Percentiles rank a stretch among this genome's conserved stretches.
These are phyloP conservation scores for Didymella lethalis DNA, from an alignment of 2,329 filamentous ascomycete genomes.

Conservation along the genomic window DNA sequence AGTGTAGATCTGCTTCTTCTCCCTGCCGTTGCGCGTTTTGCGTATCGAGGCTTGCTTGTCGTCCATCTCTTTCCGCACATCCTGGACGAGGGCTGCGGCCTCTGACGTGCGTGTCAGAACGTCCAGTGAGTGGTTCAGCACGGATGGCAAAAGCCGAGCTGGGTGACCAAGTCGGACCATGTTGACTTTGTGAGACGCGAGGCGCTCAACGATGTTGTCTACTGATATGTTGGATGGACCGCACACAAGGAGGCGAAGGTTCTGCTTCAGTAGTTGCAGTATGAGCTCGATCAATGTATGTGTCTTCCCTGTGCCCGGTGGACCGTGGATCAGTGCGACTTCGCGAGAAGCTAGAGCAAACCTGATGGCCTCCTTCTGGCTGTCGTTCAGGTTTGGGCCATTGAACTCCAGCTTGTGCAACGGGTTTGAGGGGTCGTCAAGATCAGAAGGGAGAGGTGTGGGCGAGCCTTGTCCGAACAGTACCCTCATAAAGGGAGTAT, in stretches of 20 bases:
- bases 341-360: conserved; percentile 86
- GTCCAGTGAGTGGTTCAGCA: conserved; percentile 89
- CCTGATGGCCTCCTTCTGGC: conserved; percentile 70
- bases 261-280: conserved; percentile 80
- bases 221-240: conserved; percentile 97
- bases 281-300: conserved; percentile 96
- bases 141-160: conserved; percentile 85
- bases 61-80: conserved; percentile 93
- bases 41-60: conserved; percentile 86
- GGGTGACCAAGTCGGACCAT: conserved; percentile 93
- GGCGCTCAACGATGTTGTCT: conserved; percentile 95
- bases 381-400: conserved; percentile 66
- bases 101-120: conserved; percentile 90
- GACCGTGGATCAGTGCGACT: conserved; percentile 90
- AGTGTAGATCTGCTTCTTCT: conserved; percentile 80
- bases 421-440: conserved; percentile 51
- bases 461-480: conserved; percentile 67
- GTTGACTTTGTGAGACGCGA: conserved; percentile 82
- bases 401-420: conserved; percentile 60
- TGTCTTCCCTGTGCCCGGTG: conserved; percentile 95
- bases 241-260: conserved; percentile 84
- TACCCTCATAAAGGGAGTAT: conserved; percentile 66
- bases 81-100: conserved; percentile 85
- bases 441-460: conserved; percentile 57
- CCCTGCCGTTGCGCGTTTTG: conserved; percentile 82